Evolutionary conservation across 305 asterid genomes (phyloP), one percentile per base, ranked within the genome.

Genomic region (Fraxinus angustifolia): DNA sequence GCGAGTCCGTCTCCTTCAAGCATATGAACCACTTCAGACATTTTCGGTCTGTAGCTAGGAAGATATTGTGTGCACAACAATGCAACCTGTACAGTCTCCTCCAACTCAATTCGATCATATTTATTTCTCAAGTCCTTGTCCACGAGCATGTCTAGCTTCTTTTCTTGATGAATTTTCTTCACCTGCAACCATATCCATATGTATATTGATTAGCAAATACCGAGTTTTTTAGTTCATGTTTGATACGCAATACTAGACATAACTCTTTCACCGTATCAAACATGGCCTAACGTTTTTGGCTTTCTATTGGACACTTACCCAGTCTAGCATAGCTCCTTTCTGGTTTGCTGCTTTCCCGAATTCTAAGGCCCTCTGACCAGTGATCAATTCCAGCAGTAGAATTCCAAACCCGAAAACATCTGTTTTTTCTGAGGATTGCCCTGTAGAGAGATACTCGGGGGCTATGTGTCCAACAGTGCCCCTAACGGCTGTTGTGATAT

Each of bases 401-500:
- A 95, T 91, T 0, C 99, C 98, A 56, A 93, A 94, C 53, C 98
- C 98, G 26, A 94, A 94, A 73, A 94, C 98, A 78, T 94, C 98
- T 2, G 98, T 94, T 78, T 92, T 94, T 81, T 94, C 98, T 2
- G 97, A 94, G 72, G 98, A 94, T 80, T 94, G 98, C 28, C 98
- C 98, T 0, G 98, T 94, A 38, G 98, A 92, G 80, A 94, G 85
- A 82, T 94, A 94, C 83, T 94, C 98, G 0, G 98, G 98, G 0
- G 98, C 98, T 78, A 94, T 93, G 82, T 94, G 98, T 16, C 98
- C 98, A 23, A 93, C 98, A 0, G 98, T 94, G 28, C 98, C 98
- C 88, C 98, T 93, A 38, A 95, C 99, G 6, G 99, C 98, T 3
- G 99, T 95, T 0, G 99, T 95, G 19, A 95, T 97, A 33, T 95